Conservation (phyloP, 106 monocot species). For the Allium fistulosum region DNA sequence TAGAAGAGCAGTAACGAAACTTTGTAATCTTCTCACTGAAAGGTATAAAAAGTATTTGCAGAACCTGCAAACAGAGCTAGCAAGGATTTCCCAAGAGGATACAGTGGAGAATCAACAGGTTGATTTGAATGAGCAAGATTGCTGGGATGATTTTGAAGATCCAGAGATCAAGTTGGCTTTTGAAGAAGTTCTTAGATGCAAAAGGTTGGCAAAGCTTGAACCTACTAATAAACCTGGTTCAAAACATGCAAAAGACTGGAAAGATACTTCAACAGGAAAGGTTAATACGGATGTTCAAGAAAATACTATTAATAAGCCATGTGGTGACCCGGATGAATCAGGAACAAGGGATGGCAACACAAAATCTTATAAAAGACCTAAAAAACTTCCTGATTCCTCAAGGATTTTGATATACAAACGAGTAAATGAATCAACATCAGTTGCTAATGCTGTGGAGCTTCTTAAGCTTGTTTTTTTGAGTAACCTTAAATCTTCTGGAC, state of each 20-base stretch:
- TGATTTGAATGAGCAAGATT: constrained; percentile 6
- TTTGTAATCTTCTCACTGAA: constrained; percentile 70
- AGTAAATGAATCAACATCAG: constrained; percentile 46
- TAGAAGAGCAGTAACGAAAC: constrained; percentile 43
- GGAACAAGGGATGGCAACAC: constrained; percentile 3
- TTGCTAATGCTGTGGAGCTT: constrained; percentile 84
- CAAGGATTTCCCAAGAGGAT: not conserved
- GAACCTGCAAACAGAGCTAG: constrained; percentile 8
- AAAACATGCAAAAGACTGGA: constrained; percentile 21
- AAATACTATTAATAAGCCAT: constrained; percentile 19
- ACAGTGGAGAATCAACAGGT: constrained; percentile 1
- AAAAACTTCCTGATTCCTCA: constrained; percentile 26
- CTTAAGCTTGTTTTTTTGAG: constrained; percentile 71
- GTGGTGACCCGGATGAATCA: not conserved
- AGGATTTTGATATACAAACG: constrained; percentile 17
- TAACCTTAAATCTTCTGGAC: constrained; percentile 35
- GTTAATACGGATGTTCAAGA: constrained; percentile 13
- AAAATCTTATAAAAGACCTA: constrained; percentile 16
- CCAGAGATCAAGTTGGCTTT: constrained; percentile 53
- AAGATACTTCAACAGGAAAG: constrained; percentile 12
- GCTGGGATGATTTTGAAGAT: constrained; percentile 87
- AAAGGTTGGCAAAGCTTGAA: constrained; percentile 34
- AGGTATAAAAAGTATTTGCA: constrained; percentile 34
- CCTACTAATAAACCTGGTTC: constrained; percentile 16
- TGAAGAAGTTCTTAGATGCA: constrained; percentile 72